These are phyloP conservation scores for Leptodermis oblonga DNA, from an alignment of 257 asterid species.

Conservation along the genomic window DNA sequence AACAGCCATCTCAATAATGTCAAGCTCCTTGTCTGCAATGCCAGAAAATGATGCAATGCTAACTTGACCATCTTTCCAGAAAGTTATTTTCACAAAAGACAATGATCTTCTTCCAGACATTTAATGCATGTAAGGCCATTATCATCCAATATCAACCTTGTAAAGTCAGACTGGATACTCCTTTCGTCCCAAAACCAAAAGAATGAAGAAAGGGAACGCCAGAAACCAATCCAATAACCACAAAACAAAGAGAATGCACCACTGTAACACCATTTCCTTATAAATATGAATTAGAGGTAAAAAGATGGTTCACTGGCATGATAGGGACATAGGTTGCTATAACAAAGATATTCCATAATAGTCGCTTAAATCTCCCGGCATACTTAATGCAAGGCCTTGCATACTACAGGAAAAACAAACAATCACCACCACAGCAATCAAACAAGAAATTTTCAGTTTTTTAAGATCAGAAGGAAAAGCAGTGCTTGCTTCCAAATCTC, in stretches of 20 bases:
- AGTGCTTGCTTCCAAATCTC: not conserved
- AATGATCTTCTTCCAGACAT: not conserved
- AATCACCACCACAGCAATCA: not conserved
- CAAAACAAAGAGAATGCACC: too few species aligned
- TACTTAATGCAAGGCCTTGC: not conserved
- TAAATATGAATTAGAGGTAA: too few species aligned
- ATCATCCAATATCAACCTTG: not conserved
- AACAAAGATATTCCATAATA: not conserved
- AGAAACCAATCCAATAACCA: not conserved
- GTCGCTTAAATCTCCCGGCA: not conserved
- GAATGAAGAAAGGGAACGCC: not conserved
- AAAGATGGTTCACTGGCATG: not conserved
- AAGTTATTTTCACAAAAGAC: not conserved
- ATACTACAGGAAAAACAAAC: not conserved
- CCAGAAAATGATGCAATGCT: not conserved
- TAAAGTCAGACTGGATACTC: too few species aligned
- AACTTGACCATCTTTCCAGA: not conserved
- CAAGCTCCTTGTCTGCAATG: slow-evolving; percentile 78
- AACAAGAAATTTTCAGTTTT: not conserved
- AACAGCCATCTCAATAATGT: slow-evolving; percentile 85
- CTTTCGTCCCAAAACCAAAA: too few species aligned
- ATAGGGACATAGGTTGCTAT: not conserved
- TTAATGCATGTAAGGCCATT: not conserved
- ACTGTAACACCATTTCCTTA: too few species aligned
- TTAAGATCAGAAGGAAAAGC: not conserved